Evolutionary conservation across 2,329 filamentous ascomycete species (phyloP).

Genomic region (Sordariomycetes sp.): DNA sequence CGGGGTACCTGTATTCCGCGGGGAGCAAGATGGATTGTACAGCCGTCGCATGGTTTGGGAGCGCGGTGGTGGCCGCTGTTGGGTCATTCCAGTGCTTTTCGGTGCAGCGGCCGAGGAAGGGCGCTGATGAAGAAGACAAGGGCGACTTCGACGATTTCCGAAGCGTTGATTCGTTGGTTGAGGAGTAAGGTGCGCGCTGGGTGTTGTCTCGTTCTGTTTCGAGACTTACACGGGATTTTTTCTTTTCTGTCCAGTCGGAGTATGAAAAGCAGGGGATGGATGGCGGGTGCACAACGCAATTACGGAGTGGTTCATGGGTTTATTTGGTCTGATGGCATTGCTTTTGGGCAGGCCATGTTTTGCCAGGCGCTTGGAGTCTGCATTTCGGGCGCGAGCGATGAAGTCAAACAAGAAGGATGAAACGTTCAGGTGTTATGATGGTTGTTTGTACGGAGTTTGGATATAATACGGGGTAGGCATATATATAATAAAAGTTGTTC

Average conservation of each 20-base stretch:
- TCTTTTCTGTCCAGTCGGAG: not conserved
- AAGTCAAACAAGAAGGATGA: not conserved
- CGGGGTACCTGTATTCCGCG: slow-evolving; percentile 52
- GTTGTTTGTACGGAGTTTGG: not conserved
- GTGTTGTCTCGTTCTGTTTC: not conserved
- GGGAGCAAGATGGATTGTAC: slow-evolving; percentile 49
- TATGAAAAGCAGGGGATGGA: not conserved
- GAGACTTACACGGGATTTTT: not conserved
- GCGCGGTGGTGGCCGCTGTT: slow-evolving; percentile 41
- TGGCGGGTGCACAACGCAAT: not conserved
- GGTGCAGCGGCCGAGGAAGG: slow-evolving; percentile 23
- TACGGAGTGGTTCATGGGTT: not conserved
- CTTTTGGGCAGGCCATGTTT: not conserved
- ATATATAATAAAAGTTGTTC: not conserved
- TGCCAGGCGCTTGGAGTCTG: not conserved
- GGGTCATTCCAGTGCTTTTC: slow-evolving; percentile 52
- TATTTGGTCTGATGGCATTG: not conserved
- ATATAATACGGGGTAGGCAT: not conserved
- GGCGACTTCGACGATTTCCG: not conserved
- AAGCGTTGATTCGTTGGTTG: not conserved
- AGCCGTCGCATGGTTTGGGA: slow-evolving; percentile 54
- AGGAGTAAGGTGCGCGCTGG: not conserved
- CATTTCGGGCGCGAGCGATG: not conserved
- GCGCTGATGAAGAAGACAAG: not conserved
- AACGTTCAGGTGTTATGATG: not conserved